These are phyloP conservation scores for Cucumis hystrix DNA, from an alignment of 306 rosid genomes.

Conservation along the genomic window DNA sequence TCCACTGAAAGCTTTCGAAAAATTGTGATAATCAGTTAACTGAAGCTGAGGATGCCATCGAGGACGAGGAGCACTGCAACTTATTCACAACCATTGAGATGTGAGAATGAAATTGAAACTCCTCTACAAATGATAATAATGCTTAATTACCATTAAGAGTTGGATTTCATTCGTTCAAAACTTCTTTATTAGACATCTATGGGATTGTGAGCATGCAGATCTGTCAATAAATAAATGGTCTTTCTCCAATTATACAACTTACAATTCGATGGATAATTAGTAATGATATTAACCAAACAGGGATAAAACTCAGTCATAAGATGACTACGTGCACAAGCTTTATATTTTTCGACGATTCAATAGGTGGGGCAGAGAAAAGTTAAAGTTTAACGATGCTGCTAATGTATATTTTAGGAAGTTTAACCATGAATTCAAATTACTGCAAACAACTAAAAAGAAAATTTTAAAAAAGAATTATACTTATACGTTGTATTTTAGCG, in stretches of 20 bases:
- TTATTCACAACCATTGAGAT: background rate
- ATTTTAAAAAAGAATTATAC: too few species aligned
- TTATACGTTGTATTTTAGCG: too few species aligned
- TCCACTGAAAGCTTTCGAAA: conserved; percentile 47
- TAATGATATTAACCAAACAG: too few species aligned
- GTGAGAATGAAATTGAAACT: background rate
- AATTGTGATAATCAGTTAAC: background rate
- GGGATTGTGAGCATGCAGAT: background rate
- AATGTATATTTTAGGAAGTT: too few species aligned
- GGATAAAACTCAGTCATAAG: too few species aligned
- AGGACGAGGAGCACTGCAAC: background rate
- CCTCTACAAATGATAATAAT: background rate
- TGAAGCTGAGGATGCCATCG: background rate
- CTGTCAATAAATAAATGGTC: background rate
- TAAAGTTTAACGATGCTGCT: too few species aligned
- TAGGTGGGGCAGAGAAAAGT: too few species aligned
- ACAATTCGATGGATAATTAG: background rate
- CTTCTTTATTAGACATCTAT: background rate
- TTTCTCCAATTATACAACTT: background rate
- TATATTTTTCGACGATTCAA: too few species aligned
- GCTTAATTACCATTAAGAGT: background rate
- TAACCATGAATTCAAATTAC: too few species aligned
- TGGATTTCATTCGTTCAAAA: background rate
- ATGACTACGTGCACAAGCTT: too few species aligned
- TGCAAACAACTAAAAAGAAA: too few species aligned